Evolutionary conservation across 495 filamentous ascomycete genomes (phyloP).

Genomic region (Chaetomium cochliodes): DNA sequence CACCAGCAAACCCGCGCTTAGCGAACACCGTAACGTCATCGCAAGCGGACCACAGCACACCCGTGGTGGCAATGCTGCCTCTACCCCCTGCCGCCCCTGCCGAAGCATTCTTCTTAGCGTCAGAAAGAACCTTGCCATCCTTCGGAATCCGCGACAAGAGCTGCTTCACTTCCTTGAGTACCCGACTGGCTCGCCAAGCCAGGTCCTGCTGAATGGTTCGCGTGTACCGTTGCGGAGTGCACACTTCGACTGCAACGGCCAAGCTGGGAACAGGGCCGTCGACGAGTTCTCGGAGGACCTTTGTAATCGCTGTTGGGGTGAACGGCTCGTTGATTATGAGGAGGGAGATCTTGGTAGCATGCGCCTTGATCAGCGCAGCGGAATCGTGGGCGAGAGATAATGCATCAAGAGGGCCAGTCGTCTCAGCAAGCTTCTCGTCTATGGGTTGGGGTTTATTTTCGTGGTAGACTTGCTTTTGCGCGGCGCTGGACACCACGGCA

Average conservation of each 20-base stretch:
- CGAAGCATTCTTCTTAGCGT: constrained; percentile 44
- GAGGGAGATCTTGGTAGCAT: constrained; percentile 82
- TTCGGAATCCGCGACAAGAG: constrained; percentile 48
- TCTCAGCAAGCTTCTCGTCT: constrained; percentile 9
- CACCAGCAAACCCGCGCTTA: constrained; percentile 61
- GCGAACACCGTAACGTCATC: constrained; percentile 64
- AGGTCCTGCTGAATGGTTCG: constrained; percentile 57
- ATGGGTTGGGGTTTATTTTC: constrained; percentile 3
- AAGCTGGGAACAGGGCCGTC: constrained; percentile 67
- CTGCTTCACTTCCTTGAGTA: constrained; percentile 48
- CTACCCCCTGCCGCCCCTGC: constrained; percentile 39
- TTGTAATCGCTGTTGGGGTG: constrained; percentile 68
- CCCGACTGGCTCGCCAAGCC: constrained; percentile 43
- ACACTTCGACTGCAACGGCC: constrained; percentile 64
- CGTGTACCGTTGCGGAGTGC: constrained; percentile 58
- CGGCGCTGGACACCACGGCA: constrained; percentile 32
- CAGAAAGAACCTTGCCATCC: constrained; percentile 46
- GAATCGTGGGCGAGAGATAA: constrained; percentile 61
- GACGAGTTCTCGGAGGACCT: constrained; percentile 63
- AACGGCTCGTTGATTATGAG: constrained; percentile 82
- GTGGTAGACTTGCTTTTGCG: constrained; percentile 16
- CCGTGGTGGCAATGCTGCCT: constrained; percentile 59
- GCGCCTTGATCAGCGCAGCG: constrained; percentile 67
- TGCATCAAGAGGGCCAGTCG: constrained; percentile 40
- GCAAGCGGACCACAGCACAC: constrained; percentile 67